These are phyloP conservation scores for Exidia glandulosa DNA, from an alignment of 768 basidiomycete genomes.

Conservation along the genomic window DNA sequence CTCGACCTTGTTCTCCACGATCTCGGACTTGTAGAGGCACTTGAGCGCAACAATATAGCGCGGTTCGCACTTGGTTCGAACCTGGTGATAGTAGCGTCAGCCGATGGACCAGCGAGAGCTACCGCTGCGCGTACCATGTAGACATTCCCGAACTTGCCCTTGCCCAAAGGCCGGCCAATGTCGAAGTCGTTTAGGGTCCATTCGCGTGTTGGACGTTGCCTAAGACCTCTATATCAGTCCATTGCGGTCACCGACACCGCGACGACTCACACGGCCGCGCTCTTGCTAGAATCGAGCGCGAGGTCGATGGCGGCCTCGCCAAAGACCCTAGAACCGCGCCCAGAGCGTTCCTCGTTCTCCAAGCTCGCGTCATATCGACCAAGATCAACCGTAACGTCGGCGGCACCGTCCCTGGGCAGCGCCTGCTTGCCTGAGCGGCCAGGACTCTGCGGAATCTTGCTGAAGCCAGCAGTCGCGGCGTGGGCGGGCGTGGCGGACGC, in stretches of 20 bases:
- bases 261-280: constrained; percentile 40
- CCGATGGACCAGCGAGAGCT: background rate
- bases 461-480: background rate
- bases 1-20: constrained; percentile 83
- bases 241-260: constrained; percentile 2
- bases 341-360: constrained; percentile 77
- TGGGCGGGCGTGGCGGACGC: background rate
- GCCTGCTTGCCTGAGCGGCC: background rate
- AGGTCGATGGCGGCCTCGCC: constrained; percentile 73
- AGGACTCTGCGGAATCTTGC: background rate
- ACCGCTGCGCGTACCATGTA: background rate
- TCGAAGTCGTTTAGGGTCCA: constrained; percentile 84
- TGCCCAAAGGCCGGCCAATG: constrained; percentile 93
- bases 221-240: constrained; percentile 18
- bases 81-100: background rate
- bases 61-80: background rate
- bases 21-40: constrained; percentile 93
- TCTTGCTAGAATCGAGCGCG: constrained; percentile 67
- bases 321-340: constrained; percentile 52
- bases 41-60: constrained; percentile 29
- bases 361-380: constrained; percentile 94
- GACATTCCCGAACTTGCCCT: constrained; percentile 74
- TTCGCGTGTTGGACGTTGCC: constrained; percentile 64
- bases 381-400: constrained; percentile 42
- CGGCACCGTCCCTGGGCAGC: background rate